Evolutionary conservation across 2,329 filamentous ascomycete genomes (phyloP), one percentile per base, ranked within the genome.

Genomic region (Verticillium tricorpus): DNA sequence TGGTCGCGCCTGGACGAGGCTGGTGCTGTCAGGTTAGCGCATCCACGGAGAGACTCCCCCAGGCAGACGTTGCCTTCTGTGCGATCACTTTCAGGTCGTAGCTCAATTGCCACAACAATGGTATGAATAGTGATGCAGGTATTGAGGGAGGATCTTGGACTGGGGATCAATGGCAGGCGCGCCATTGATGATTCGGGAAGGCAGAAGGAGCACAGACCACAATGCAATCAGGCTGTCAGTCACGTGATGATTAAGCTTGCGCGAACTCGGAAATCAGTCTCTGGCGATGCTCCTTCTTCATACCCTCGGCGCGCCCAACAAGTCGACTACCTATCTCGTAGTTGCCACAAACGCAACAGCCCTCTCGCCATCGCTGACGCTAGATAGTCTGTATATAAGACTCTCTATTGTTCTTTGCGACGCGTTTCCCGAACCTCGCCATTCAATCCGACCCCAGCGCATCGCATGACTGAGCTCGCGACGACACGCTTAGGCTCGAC

Each of bases 401-500:
- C 11, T 22, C n/a, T 22, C 45, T 15, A 19, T n/a, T 52, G 4
- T 11, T 5, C 11, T 11, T 52, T 12, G 37, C 59, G 32, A 65
- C 63, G 62, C 62, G 60, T 50, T 60, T 19, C 45, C 39, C 54
- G 28, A 57, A 45, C 37, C 35, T 60, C 60, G 45, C 58, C 58
- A 59, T 19, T 57, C 32, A 58, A 57, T 31, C 58, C 45, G 45
- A 52, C 22, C 19, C 45, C 22, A 11, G 45, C 45, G 45, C 45
- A 34, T 57, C 78, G 78, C 73, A 82, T 82, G 80, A 76, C 78
- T 76, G 74, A 74, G 72, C 71, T 72, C 72, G 72, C 74, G 71
- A 73, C 70, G 68, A 72, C 74, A 72, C 75, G 77, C 75, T 77
- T 77, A 77, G 81, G 82, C 82, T 78, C 75, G 73, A 72, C 74